A percentile compares a stretch with the other conserved stretches of the same genome.
Evolutionary conservation across 2,329 filamentous ascomycete species (phyloP).

Genomic region (Cordyceps farinosa): DNA sequence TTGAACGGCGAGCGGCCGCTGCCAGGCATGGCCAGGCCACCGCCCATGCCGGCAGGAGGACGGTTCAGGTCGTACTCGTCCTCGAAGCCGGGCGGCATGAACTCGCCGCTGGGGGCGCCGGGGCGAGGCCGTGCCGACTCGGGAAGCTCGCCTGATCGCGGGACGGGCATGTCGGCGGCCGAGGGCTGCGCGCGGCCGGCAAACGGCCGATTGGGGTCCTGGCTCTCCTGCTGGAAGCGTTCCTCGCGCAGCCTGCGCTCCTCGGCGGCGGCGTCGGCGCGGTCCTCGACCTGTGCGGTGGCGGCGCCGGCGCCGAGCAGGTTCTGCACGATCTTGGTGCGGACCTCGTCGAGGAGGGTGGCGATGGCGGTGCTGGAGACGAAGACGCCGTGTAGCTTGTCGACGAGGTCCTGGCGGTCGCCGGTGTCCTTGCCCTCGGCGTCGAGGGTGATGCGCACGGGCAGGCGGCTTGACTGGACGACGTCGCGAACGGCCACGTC

Average conservation of each 20-base stretch:
- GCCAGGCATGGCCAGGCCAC: conserved; percentile 30
- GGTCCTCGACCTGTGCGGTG: conserved; percentile 65
- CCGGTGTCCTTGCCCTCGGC: conserved; percentile 28
- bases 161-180: conserved; percentile 60
- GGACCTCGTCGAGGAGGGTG: conserved; percentile 67
- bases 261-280: conserved; percentile 39
- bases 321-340: conserved; percentile 77
- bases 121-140: conserved; percentile 56
- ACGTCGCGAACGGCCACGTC: conserved; percentile 71
- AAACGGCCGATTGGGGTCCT: conserved; percentile 30
- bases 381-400: conserved; percentile 61
- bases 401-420: conserved; percentile 46
- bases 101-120: conserved; percentile 60
- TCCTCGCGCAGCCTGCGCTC: conserved; percentile 39
- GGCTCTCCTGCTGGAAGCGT: conserved; percentile 40
- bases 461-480: conserved; percentile 57
- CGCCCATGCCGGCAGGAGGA: conserved; percentile 39
- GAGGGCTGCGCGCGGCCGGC: conserved; percentile 34
- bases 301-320: conserved; percentile 74
- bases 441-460: conserved; percentile 51
- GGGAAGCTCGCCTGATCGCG: conserved; percentile 62
- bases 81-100: conserved; percentile 86
- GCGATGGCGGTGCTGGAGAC: conserved; percentile 67
- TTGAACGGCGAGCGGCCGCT: conserved; percentile 55
- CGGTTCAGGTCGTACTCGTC: conserved; percentile 84